Evolutionary conservation across 306 rosid genomes (phyloP).

Genomic region (Cicer bijugum): DNA sequence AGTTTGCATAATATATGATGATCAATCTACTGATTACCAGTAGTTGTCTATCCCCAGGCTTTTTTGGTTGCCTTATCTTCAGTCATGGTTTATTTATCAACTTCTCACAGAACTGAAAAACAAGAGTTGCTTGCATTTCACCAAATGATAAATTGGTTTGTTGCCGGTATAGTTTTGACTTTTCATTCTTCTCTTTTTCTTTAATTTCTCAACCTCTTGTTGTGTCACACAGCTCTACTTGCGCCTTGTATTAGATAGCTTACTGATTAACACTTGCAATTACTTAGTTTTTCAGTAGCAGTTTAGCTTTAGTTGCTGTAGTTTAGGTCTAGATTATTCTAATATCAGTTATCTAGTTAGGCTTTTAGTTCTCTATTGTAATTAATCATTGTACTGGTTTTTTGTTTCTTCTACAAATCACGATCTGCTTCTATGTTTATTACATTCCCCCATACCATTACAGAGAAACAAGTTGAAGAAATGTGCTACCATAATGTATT

Average conservation of each 20-base stretch:
- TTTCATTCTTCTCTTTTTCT: conserved; percentile 37
- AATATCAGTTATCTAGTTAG: background rate
- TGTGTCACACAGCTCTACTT: background rate
- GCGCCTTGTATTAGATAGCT: conserved; percentile 4
- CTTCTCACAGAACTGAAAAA: conserved; percentile 76
- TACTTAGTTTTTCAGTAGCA: background rate
- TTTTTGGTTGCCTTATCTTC: conserved; percentile 82
- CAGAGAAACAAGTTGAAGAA: too few species aligned
- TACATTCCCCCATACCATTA: too few species aligned
- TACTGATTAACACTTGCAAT: background rate
- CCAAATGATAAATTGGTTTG: conserved; percentile 74
- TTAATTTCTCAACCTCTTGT: background rate
- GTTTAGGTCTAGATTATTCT: background rate
- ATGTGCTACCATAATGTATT: conserved; percentile 20
- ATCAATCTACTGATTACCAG: conserved; percentile 13
- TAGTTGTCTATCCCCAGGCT: conserved; percentile 52
- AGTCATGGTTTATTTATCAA: conserved; percentile 79
- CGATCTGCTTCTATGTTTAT: too few species aligned
- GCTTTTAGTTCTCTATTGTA: background rate
- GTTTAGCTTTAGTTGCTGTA: background rate
- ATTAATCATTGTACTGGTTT: background rate
- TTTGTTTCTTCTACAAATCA: too few species aligned
- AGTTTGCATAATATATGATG: conserved; percentile 22
- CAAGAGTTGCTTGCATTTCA: conserved; percentile 69
- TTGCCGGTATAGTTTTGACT: conserved; percentile 69